Evolutionary conservation across 1,284 basidiomycete species (phyloP).

Genomic region (Microbotryomycetes sp.): DNA sequence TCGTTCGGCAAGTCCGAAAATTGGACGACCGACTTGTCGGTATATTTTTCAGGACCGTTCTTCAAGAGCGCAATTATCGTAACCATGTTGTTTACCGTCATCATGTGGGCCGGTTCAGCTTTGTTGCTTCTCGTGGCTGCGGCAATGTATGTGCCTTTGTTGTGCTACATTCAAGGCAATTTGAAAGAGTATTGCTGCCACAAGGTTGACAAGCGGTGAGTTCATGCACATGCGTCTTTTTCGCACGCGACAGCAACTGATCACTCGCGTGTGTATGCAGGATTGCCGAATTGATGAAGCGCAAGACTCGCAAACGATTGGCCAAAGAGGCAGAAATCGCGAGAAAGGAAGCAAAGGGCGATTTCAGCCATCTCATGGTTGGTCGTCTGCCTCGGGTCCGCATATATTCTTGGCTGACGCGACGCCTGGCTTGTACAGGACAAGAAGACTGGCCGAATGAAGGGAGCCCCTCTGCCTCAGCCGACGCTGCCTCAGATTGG

Average conservation of each 20-base stretch:
- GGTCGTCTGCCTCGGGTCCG: neutral
- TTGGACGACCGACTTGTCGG: slow-evolving; percentile 57
- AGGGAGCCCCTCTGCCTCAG: slow-evolving; percentile 77
- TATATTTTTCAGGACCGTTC: slow-evolving; percentile 46
- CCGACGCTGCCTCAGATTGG: slow-evolving; percentile 90
- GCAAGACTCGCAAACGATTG: slow-evolving; percentile 77
- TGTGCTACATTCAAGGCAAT: slow-evolving; percentile 73
- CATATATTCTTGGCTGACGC: neutral
- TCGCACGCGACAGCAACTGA: slow-evolving; percentile 3
- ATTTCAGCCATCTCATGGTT: slow-evolving; percentile 79
- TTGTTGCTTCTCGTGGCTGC: slow-evolving; percentile 74
- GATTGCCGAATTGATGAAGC: slow-evolving; percentile 86
- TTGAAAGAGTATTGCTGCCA: slow-evolving; percentile 91
- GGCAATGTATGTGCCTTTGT: slow-evolving; percentile 80
- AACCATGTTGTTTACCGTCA: slow-evolving; percentile 83
- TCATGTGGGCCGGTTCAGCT: slow-evolving; percentile 77
- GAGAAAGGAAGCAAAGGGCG: slow-evolving; percentile 80
- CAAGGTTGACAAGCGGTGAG: slow-evolving; percentile 85
- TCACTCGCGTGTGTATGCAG: slow-evolving; percentile 40
- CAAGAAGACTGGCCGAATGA: slow-evolving; percentile 76
- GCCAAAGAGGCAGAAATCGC: slow-evolving; percentile 74
- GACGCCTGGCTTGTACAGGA: neutral
- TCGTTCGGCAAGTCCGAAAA: slow-evolving; percentile 77
- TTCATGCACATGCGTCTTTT: neutral
- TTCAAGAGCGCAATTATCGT: slow-evolving; percentile 46